phyloP scores from a whole-genome alignment of 768 basidiomycete species.

The Aureoboletus auriporus region DNA sequence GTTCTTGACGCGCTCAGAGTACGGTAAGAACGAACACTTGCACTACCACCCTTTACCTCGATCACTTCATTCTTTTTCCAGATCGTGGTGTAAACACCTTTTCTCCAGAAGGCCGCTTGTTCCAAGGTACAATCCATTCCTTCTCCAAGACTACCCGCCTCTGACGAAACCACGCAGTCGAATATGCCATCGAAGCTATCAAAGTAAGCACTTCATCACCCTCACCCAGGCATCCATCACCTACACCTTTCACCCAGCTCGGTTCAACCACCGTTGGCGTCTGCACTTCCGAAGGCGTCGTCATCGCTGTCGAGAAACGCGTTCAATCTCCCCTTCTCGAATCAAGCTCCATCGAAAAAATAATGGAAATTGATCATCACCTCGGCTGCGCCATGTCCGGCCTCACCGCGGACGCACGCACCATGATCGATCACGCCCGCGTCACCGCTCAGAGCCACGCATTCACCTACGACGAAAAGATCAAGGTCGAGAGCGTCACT shows the following conservation, averaged over 20 bases:
- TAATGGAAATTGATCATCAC: conserved; percentile 98
- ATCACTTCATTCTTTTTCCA: conserved; percentile 23
- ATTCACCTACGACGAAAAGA: conserved; percentile 95
- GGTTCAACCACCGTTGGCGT: conserved; percentile 98
- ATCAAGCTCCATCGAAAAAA: conserved; percentile 96
- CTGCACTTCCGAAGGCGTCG: conserved; percentile 82
- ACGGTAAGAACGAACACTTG: conserved; percentile 47
- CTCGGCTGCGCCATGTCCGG: conserved; percentile 98
- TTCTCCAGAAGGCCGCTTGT: conserved; percentile 96
- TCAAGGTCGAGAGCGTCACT: conserved; percentile 96
- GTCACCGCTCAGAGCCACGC: conserved; percentile 94
- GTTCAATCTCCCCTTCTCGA: conserved; percentile 96
- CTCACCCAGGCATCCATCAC: conserved; percentile 1
- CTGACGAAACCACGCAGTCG: conserved; percentile 53
- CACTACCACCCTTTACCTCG: background rate
- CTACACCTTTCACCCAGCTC: conserved; percentile 49
- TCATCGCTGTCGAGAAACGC: conserved; percentile 97
- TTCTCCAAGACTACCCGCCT: too few relatives aligned
- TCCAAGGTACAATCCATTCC: conserved; percentile 67
- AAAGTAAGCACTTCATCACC: conserved; percentile 52
- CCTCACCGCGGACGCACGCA: conserved; percentile 95
- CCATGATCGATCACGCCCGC: conserved; percentile 99
- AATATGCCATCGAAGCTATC: conserved; percentile 99
- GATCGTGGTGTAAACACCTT: conserved; percentile 99
- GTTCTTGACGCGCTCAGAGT: conserved; percentile 73